Percentiles rank a stretch among this genome's conserved stretches.
phyloP scores from a whole-genome alignment of 2,329 filamentous ascomycete genomes.

The Fusarium pseudoanthophilum region DNA sequence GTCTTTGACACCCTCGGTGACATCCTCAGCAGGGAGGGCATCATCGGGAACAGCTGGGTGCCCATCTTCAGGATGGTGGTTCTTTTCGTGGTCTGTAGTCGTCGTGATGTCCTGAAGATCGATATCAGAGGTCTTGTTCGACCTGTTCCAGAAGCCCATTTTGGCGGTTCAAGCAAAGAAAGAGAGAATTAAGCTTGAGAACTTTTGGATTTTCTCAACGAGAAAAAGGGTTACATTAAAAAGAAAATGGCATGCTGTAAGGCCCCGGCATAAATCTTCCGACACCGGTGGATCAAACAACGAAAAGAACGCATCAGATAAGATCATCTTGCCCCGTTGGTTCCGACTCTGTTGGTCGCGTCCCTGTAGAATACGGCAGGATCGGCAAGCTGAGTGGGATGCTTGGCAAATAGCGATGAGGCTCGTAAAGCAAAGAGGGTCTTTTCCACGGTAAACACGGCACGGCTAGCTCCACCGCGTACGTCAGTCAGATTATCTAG shows the following conservation, averaged over 20 bases:
- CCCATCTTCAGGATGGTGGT: conserved; percentile 16
- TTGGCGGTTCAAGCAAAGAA: background rate
- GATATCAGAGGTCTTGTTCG: background rate
- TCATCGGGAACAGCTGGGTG: background rate
- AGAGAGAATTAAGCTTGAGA: background rate
- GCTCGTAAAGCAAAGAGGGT: background rate
- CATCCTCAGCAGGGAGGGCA: conserved; percentile 11
- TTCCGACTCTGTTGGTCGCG: conserved; percentile 7
- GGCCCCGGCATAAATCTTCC: background rate
- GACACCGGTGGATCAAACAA: background rate
- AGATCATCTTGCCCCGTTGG: conserved; percentile 28
- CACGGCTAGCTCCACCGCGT: conserved; percentile 15
- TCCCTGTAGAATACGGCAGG: conserved; percentile 16
- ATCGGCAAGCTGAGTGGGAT: conserved; percentile 30
- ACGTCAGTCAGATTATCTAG: conserved; percentile 8
- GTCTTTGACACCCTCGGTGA: conserved; percentile 36
- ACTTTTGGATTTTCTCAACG: background rate
- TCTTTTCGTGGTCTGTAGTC: conserved; percentile 13
- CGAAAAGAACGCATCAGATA: conserved; percentile 39
- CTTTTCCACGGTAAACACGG: conserved; percentile 20
- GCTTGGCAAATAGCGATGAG: background rate
- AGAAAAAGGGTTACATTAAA: background rate
- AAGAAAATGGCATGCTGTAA: background rate
- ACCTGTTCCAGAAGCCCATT: conserved; percentile 9
- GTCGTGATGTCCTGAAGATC: conserved; percentile 12